Base-by-base conservation (phyloP, 2,329 filamentous ascomycete species). In the Piedraia hortae region DNA sequence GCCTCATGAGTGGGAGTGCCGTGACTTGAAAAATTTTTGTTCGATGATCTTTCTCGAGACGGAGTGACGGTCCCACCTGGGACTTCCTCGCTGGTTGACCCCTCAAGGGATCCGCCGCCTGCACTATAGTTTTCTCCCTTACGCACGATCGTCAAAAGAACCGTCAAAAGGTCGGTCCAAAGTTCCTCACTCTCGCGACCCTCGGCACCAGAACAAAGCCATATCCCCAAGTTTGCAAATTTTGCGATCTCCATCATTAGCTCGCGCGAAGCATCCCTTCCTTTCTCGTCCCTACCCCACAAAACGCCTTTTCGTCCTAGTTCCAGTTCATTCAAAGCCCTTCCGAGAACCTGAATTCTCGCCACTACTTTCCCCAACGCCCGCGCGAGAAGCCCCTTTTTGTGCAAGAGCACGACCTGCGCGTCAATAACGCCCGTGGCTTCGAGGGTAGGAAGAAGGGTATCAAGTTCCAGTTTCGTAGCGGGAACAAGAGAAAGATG, bases 141-240 rank as follows among this genome's bases (percentile, higher is more conserved):
- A 5, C 21, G 21, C 12, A 14, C 9, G n/a, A n/a, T n/a, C n/a
- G n/a, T n/a, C n/a, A n/a, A n/a, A n/a, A n/a, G n/a, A n/a, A n/a
- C n/a, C 45, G n/a, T n/a, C n/a, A n/a, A n/a, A n/a, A n/a, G n/a
- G n/a, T n/a, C n/a, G n/a, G n/a, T n/a, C 33, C 36, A 28, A 25
- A 39, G 25, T 25, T 44, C 22, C 33, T 45, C 34, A 30, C 44
- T 34, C n/a, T n/a, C n/a, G 34, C 46, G 32, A 2, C 38, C 32
- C n/a, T 33, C 19, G 4, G 31, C 30, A 1, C 70, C 65, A 44
- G 88, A 75, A 35, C 85, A 93, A 7, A 97, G 53, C 85, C 85
- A 97, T 22, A 89, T 82, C 8, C 88, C 85, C 1, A 97, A 75
- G 31, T 78, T 69, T 1, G 70, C 65, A 45, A 90, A 93, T 41